A percentile compares a stretch with the other conserved stretches of the same genome.
phyloP scores from a whole-genome alignment of 768 basidiomycete genomes.

The Lepiota brunneoincarnata region DNA sequence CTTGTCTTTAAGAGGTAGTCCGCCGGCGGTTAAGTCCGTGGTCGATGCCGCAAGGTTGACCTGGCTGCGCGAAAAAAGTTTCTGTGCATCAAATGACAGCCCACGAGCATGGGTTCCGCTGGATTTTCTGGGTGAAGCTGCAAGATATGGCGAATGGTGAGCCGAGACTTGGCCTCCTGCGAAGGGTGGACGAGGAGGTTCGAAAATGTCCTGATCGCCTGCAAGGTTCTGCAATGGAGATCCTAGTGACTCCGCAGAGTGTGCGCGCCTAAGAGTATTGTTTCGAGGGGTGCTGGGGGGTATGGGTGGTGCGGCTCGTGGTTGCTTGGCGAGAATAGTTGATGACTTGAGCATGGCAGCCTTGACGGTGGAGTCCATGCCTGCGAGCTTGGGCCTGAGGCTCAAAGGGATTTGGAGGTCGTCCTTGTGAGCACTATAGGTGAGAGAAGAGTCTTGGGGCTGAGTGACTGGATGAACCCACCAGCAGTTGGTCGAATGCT shows the following conservation, averaged over 20 bases:
- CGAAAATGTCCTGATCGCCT: constrained; percentile 34
- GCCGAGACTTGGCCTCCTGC: constrained; percentile 37
- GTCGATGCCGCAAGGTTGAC: constrained; percentile 41
- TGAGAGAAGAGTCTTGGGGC: constrained; percentile 1
- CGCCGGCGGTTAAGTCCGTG: constrained; percentile 36
- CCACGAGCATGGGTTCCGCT: constrained; percentile 53
- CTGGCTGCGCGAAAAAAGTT: constrained; percentile 53
- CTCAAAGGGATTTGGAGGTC: constrained; percentile 84
- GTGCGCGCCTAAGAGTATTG: constrained; percentile 55
- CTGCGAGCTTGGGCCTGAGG: constrained; percentile 72
- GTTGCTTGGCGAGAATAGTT: constrained; percentile 51
- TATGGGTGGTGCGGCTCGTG: constrained; percentile 23
- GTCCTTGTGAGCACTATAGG: constrained; percentile 46
- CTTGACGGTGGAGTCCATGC: constrained; percentile 84
- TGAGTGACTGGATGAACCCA: constrained; percentile 32
- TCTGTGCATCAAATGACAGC: constrained; percentile 53
- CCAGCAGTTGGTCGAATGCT: constrained; percentile 82
- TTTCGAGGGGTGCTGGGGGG: constrained; percentile 50
- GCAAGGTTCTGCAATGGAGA: constrained; percentile 47
- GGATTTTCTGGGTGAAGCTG: constrained; percentile 34
- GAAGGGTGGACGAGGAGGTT: constrained; percentile 34
- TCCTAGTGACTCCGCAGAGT: constrained; percentile 69
- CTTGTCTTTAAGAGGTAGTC: constrained; percentile 51
- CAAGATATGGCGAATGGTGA: constrained; percentile 36
- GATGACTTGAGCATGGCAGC: constrained; percentile 91